Conservation (phyloP, 345 rosid genomes). For the Noccaea bulbosa region DNA sequence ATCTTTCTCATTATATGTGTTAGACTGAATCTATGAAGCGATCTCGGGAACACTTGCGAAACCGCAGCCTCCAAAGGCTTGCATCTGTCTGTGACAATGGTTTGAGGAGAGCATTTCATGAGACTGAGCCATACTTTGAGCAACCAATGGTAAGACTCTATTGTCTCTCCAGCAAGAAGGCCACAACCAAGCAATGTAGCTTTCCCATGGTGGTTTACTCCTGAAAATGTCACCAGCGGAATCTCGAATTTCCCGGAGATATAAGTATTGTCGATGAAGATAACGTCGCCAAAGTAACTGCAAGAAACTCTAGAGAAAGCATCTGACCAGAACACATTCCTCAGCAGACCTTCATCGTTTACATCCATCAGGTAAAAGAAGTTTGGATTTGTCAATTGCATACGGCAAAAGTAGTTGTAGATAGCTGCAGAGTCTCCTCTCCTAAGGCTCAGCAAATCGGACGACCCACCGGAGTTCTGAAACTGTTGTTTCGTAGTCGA, state of each 20-base stretch:
- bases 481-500: slow-evolving; percentile 44
- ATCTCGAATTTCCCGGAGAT: slow-evolving; percentile 60
- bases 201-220: slow-evolving; percentile 71
- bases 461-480: slow-evolving; percentile 34
- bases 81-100: slow-evolving; percentile 65
- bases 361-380: slow-evolving; percentile 75
- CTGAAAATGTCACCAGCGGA: slow-evolving; percentile 64
- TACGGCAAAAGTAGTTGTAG: slow-evolving; percentile 62
- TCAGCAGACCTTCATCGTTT: slow-evolving; percentile 64
- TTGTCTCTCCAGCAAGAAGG: slow-evolving; percentile 65
- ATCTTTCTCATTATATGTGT: slow-evolving; percentile 56
- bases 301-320: slow-evolving; percentile 64
- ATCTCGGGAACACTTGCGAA: slow-evolving; percentile 61
- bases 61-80: slow-evolving; percentile 62
- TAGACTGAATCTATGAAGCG: slow-evolving; percentile 55
- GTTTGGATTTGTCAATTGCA: slow-evolving; percentile 70
- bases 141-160: slow-evolving; percentile 66
- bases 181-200: slow-evolving; percentile 66
- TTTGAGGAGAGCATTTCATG: slow-evolving; percentile 62
- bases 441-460: slow-evolving; percentile 54
- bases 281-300: slow-evolving; percentile 57
- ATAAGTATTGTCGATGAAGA: slow-evolving; percentile 61
- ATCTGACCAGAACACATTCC: slow-evolving; percentile 73
- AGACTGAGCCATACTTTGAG: slow-evolving; percentile 55
- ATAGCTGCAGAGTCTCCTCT: slow-evolving; percentile 65